A percentile compares a stretch with the other conserved stretches of the same genome.
These are phyloP conservation scores for Kwoniella heveanensis DNA, from an alignment of 768 basidiomycete genomes.

Conservation along the genomic window DNA sequence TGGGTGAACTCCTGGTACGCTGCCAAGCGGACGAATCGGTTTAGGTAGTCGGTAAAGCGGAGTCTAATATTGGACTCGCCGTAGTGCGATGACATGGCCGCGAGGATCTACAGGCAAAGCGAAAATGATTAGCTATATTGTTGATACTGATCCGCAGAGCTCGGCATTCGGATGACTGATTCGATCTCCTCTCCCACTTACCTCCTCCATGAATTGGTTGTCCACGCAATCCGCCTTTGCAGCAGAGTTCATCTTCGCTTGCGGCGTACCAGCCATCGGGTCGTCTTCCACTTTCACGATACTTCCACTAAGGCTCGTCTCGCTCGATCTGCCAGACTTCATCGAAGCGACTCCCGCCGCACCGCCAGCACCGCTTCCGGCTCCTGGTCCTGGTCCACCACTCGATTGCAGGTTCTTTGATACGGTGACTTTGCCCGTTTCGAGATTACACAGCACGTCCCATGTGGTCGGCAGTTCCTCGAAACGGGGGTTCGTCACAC, in stretches of 20 bases:
- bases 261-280: constrained; percentile 25
- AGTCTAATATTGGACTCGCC: constrained; percentile 85
- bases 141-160: no score
- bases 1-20: constrained; percentile 88
- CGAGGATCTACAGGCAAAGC: constrained; percentile 64
- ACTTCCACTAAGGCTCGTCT: constrained; percentile 57
- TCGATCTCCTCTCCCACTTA: constrained; percentile 60
- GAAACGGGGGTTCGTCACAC: constrained; percentile 96
- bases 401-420: constrained; percentile 70
- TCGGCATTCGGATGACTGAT: no score
- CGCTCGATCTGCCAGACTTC: constrained; percentile 28
- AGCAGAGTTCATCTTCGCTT: constrained; percentile 35
- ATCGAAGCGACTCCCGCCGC: constrained; percentile 13
- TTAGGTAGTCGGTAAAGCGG: constrained; percentile 85
- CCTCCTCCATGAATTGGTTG: constrained; percentile 90
- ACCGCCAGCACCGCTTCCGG: neutral
- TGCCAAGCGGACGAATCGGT: constrained; percentile 82
- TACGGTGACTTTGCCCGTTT: constrained; percentile 79
- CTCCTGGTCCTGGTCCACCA: neutral
- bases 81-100: constrained; percentile 87
- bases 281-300: constrained; percentile 51
- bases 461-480: constrained; percentile 75
- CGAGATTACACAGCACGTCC: constrained; percentile 92
- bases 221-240: constrained; percentile 68
- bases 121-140: neutral